Evolutionary conservation across 345 rosid species (phyloP).

Genomic region (Eucalyptus polyanthemos): DNA sequence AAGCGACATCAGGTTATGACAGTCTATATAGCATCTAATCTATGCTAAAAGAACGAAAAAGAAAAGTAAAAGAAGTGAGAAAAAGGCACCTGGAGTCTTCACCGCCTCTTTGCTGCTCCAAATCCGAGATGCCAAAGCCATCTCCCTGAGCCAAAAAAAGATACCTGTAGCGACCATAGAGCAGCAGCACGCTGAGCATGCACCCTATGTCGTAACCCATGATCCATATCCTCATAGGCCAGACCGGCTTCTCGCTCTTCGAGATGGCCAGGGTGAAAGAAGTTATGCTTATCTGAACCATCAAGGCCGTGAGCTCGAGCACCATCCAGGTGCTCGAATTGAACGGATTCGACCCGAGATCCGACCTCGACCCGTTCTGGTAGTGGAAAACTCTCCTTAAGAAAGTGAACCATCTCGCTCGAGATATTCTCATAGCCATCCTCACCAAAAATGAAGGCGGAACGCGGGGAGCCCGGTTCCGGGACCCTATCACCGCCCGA

Average conservation of each 20-base stretch:
- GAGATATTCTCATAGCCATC: conserved; percentile 68
- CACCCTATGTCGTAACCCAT: conserved; percentile 79
- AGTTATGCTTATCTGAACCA: conserved; percentile 51
- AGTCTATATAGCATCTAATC: neutral
- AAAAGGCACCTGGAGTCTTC: conserved; percentile 66
- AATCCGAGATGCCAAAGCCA: conserved; percentile 33
- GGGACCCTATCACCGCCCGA: neutral
- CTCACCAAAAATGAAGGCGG: conserved; percentile 34
- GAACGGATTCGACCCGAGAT: conserved; percentile 90
- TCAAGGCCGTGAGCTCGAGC: conserved; percentile 66
- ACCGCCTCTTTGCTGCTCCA: conserved; percentile 65
- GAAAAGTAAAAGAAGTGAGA: neutral
- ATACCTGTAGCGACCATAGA: conserved; percentile 69
- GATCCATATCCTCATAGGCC: conserved; percentile 96
- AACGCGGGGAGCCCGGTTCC: conserved; percentile 36
- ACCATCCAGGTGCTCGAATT: conserved; percentile 82
- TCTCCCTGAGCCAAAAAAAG: conserved; percentile 26
- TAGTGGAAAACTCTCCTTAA: conserved; percentile 92
- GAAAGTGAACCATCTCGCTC: conserved; percentile 93
- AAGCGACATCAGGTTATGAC: neutral
- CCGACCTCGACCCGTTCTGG: conserved; percentile 84
- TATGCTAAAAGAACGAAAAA: neutral
- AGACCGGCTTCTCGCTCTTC: conserved; percentile 60
- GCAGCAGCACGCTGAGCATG: conserved; percentile 50
- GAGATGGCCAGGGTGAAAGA: conserved; percentile 62